Percentiles rank a stretch among this genome's conserved stretches.
Conservation (phyloP, 768 basidiomycete species). For the Gloeostereum incarnatum region DNA sequence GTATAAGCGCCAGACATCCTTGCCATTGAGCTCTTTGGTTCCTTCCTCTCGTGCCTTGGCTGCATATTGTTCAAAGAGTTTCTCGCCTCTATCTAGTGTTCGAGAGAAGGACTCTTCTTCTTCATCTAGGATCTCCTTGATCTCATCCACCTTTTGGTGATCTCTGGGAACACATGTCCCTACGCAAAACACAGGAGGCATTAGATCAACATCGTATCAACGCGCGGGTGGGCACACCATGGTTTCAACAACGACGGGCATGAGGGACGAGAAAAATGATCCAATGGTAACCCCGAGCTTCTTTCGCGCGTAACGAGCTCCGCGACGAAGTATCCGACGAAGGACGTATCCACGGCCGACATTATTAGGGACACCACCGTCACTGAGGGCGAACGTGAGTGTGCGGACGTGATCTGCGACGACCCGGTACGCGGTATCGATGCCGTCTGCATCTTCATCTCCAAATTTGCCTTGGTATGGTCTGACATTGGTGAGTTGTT, state of each 20-base stretch:
- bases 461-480: slow-evolving; percentile 89
- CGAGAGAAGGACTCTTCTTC: slow-evolving; percentile 97
- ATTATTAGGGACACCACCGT: slow-evolving; percentile 95
- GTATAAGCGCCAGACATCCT: slow-evolving; percentile 95
- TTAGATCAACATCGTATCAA: slow-evolving; percentile 5
- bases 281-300: slow-evolving; percentile 91
- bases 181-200: slow-evolving; percentile 17
- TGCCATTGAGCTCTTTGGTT: slow-evolving; percentile 64
- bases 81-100: slow-evolving; percentile 96
- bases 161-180: slow-evolving; percentile 89
- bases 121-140: slow-evolving; percentile 94
- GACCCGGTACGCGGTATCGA: slow-evolving; percentile 96
- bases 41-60: slow-evolving; percentile 53
- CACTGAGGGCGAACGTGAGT: slow-evolving; percentile 89
- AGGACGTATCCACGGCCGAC: slow-evolving; percentile 97
- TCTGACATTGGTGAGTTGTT: slow-evolving; percentile 81
- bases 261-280: slow-evolving; percentile 87
- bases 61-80: slow-evolving; percentile 87
- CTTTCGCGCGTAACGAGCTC: slow-evolving; percentile 92
- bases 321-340: slow-evolving; percentile 84
- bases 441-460: slow-evolving; percentile 87
- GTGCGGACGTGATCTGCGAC: slow-evolving; percentile 96
- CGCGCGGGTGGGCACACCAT: slow-evolving; percentile 45
- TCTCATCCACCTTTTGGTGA: slow-evolving; percentile 73
- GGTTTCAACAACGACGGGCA: slow-evolving; percentile 83